Evolutionary conservation across 2,329 filamentous ascomycete genomes (phyloP).

Genomic region (Penicillium frequentans): DNA sequence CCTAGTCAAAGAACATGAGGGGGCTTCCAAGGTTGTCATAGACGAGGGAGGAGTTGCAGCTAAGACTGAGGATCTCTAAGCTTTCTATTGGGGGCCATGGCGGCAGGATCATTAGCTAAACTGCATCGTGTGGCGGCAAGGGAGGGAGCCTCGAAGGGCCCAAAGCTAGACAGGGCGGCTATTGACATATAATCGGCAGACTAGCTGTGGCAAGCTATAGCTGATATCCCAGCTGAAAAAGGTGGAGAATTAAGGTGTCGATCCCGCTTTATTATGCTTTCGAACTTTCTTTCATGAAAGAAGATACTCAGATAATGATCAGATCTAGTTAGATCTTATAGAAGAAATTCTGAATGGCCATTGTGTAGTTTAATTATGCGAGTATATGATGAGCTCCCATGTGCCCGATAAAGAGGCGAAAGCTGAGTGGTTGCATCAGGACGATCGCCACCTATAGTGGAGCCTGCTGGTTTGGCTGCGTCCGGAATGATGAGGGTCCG

Average conservation of each 20-base stretch:
- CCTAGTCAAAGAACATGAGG: slow-evolving; percentile 54
- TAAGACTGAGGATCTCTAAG: slow-evolving; percentile 62
- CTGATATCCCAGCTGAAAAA: not conserved
- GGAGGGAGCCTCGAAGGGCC: not conserved
- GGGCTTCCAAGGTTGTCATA: not conserved
- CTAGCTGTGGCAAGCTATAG: not conserved
- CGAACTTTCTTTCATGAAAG: not conserved
- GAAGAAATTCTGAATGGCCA: not conserved
- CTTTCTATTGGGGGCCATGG: not conserved
- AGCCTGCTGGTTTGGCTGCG: slow-evolving; percentile 9
- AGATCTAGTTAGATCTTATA: not conserved
- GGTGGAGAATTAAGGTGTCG: slow-evolving; percentile 1
- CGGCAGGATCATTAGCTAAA: not conserved
- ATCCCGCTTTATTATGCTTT: slow-evolving; percentile 4
- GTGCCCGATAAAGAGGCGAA: slow-evolving; percentile 1
- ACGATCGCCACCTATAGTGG: slow-evolving; percentile 19
- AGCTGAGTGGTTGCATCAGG: slow-evolving; percentile 15
- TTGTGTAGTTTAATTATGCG: not conserved
- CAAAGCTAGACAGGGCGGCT: not conserved
- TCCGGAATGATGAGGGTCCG: slow-evolving; percentile 17
- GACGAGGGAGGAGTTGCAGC: slow-evolving; percentile 49
- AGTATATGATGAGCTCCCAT: not conserved
- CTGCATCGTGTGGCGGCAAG: not conserved
- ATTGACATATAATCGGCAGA: not conserved
- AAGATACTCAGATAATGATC: no score